Base-by-base conservation (phyloP, 345 rosid species). In the Lepidium didymum region DNA sequence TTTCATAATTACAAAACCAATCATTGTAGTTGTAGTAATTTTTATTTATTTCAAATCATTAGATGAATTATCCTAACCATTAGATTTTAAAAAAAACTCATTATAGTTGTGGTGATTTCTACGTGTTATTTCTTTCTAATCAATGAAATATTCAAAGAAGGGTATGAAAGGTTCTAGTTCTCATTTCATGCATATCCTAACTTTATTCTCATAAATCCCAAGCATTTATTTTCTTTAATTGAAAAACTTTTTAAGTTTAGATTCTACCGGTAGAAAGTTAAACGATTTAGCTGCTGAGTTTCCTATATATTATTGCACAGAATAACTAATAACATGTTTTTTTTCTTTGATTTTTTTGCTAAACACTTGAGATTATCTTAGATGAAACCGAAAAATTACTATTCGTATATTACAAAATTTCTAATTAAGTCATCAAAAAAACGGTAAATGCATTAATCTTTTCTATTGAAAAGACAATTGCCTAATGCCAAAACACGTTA, bases 401-500 rank as follows among this genome's bases (percentile, higher is more conserved):
- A 16, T 27, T 15, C 4, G 3, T 2, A 31, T 8, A n/a, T 7
- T 50, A 43, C 36, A 33, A 33, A 10, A 8, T 54, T 23, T 54
- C 43, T 42, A 13, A n/a, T n/a, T 9, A 43, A 9, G 29, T 42
- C 34, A 27, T n/a, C n/a, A n/a, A 27, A 27, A 27, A 27, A 13
- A 6, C 44, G 44, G 18, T 21, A 21, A n/a, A 36, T 41, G 74
- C 16, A 59, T 38, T 29, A 41, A 38, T n/a, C 14, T 50, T 38
- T 41, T 29, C 7, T 29, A 11, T 60, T 10, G n/a, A 45, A 31
- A 41, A 51, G 53, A 60, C 60, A 69, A 34, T 9, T 40, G 60
- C 15, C 7, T 59, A 9, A 21, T 59, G 59, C 67, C 67, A 69
- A 69, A 57, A 29, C 51, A 69, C 65, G 27, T 51, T 51, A 60